Evolutionary conservation across 1,284 basidiomycete genomes (phyloP), one percentile per base, ranked within the genome.

Genomic region (Boletus mariae): DNA sequence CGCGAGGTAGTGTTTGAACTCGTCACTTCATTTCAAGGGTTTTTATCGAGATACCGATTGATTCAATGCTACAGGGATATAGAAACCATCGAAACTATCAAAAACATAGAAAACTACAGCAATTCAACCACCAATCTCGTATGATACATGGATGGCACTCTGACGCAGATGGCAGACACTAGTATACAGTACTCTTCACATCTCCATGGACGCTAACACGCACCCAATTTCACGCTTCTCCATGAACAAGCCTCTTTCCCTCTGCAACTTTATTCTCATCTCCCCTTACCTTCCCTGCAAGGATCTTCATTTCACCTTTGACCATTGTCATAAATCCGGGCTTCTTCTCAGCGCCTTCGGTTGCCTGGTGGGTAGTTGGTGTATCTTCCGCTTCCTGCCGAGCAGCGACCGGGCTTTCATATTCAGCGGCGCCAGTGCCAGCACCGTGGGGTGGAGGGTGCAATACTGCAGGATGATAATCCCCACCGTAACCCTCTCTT

Each of bases 251-350:
- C 51, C 49, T 64, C 63, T 69, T 71, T 2, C 75, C 75, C 57
- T 72, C 68, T 52, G 73, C 70, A 23, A 77, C 68, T 62, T 74
- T 78, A 15, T 65, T 65, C 11, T 66, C 66, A 54, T 75, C 71
- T 26, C 73, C 64, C 41, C 73, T 75, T 51, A 77, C 60, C 63
- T 74, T 78, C 4, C 75, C 75, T 25, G 74, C 64, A 23, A 77
- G 56, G 29, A 76, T 63, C 65, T 74, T 77, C 57, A 74, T 75
- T 61, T 77, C 75, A 17, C 75, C 77, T 60, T 70, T 75, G 43
- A 77, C 68, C 63, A 73, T 69, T 46, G 72, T 67, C 64, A 77
- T 67, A 57, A 77, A 74, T 25, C 69, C 66, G 15, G 67, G 68
- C 62, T 56, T 68, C 48, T 60, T 64, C 43, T 56, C 62, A 7